These are phyloP conservation scores for Garcia nutans DNA, from an alignment of 345 rosid species.

Conservation along the genomic window DNA sequence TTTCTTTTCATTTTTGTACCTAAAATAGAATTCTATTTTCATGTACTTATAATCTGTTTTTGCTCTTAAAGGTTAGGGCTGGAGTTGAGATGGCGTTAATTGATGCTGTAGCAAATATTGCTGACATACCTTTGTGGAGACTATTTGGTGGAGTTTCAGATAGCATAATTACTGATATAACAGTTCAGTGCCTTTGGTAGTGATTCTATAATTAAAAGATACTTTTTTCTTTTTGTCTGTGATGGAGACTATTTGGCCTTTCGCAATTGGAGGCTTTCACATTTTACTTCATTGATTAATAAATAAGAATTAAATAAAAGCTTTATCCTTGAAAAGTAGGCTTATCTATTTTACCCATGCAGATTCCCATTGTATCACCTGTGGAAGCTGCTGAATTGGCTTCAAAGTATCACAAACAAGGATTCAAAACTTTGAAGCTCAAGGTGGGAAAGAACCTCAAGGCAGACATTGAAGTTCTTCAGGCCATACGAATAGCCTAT, in stretches of 20 bases:
- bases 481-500: constrained; percentile 71
- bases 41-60: constrained; percentile 22
- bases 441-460: constrained; percentile 84
- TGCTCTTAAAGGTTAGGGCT: constrained; percentile 65
- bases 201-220: constrained; percentile 18
- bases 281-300: background rate
- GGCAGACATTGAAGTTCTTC: constrained; percentile 76
- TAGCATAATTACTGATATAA: constrained; percentile 74
- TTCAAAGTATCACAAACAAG: constrained; percentile 58
- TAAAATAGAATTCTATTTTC: background rate
- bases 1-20: background rate
- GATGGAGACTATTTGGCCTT: background rate
- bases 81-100: constrained; percentile 94
- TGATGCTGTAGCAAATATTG: constrained; percentile 80
- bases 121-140: constrained; percentile 68
- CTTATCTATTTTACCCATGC: constrained; percentile 24
- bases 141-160: constrained; percentile 82
- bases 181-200: constrained; percentile 53
- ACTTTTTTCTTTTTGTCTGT: background rate
- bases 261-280: background rate
- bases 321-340: background rate
- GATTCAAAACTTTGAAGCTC: constrained; percentile 83
- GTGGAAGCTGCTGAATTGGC: constrained; percentile 77
- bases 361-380: constrained; percentile 93
- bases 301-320: background rate